phyloP scores from a whole-genome alignment of 129 eudicot genomes.

The Mikania micrantha region DNA sequence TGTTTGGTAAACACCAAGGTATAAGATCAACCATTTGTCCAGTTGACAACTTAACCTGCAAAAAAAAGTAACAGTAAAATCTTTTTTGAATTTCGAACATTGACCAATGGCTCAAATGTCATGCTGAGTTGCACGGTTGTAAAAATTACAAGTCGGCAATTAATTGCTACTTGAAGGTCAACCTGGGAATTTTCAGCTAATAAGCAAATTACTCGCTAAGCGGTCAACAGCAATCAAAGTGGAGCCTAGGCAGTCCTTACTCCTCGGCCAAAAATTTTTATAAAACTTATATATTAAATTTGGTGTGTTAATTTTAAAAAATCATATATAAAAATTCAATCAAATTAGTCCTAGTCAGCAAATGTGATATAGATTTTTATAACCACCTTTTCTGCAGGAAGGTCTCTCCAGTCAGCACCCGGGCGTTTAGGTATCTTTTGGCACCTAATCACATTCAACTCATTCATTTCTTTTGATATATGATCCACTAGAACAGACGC shows the following conservation, averaged over 20 bases:
- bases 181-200: too few relatives aligned
- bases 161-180: too few relatives aligned
- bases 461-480: conserved; percentile 70
- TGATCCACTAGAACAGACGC: conserved; percentile 44
- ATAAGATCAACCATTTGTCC: conserved; percentile 61
- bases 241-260: too few relatives aligned
- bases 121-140: too few relatives aligned
- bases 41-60: conserved; percentile 25
- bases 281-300: too few relatives aligned
- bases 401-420: conserved; percentile 75
- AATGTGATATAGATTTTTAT: not conserved
- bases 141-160: too few relatives aligned
- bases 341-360: too few relatives aligned
- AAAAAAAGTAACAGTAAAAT: conserved; percentile 1
- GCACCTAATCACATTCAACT: conserved; percentile 56
- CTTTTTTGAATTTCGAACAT: not conserved
- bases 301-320: too few relatives aligned
- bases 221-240: too few relatives aligned
- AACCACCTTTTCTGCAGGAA: conserved; percentile 53
- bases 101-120: not conserved
- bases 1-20: conserved; percentile 68
- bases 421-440: conserved; percentile 61
- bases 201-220: too few relatives aligned
- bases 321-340: too few relatives aligned
- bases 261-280: too few relatives aligned